phyloP scores from a whole-genome alignment of 2,329 filamentous ascomycete species.

The Neofusicoccum kwambonambiense region DNA sequence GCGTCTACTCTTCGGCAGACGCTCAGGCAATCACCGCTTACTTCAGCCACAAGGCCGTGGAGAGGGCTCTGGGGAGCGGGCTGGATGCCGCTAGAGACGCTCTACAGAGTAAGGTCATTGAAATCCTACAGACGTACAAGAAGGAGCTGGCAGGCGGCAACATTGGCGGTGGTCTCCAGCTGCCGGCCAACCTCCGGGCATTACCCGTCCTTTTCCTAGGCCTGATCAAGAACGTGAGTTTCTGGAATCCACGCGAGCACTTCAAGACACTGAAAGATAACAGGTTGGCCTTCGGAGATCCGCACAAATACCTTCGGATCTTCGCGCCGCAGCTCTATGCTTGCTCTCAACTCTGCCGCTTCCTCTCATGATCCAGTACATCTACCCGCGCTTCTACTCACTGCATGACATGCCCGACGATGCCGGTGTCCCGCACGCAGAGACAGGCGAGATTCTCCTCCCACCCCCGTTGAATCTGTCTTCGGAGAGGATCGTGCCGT shows the following conservation, averaged over 20 bases:
- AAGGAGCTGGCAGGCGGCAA: slow-evolving; percentile 96
- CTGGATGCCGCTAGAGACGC: slow-evolving; percentile 89
- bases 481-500: slow-evolving; percentile 81
- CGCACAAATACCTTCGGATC: slow-evolving; percentile 88
- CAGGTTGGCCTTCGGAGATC: slow-evolving; percentile 81
- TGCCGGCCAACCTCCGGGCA: slow-evolving; percentile 86
- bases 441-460: slow-evolving; percentile 85
- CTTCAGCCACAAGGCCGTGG: slow-evolving; percentile 97
- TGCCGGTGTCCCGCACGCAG: slow-evolving; percentile 78
- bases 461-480: slow-evolving; percentile 83
- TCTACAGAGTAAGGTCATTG: slow-evolving; percentile 85
- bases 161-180: slow-evolving; percentile 82
- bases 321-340: slow-evolving; percentile 88
- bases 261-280: slow-evolving; percentile 10
- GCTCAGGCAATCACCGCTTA: slow-evolving; percentile 90
- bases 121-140: slow-evolving; percentile 91
- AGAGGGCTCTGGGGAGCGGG: slow-evolving; percentile 79
- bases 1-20: slow-evolving; percentile 92
- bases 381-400: slow-evolving; percentile 65
- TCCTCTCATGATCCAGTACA: slow-evolving; percentile 88
- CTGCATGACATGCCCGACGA: slow-evolving; percentile 96
- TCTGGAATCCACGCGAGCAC: neutral
- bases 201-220: slow-evolving; percentile 89
- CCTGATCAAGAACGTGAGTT: slow-evolving; percentile 85
- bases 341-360: slow-evolving; percentile 90